These are phyloP conservation scores for Umbelopsis vinacea DNA, from an alignment of 192 early-diverging fungal genomes.

Conservation along the genomic window DNA sequence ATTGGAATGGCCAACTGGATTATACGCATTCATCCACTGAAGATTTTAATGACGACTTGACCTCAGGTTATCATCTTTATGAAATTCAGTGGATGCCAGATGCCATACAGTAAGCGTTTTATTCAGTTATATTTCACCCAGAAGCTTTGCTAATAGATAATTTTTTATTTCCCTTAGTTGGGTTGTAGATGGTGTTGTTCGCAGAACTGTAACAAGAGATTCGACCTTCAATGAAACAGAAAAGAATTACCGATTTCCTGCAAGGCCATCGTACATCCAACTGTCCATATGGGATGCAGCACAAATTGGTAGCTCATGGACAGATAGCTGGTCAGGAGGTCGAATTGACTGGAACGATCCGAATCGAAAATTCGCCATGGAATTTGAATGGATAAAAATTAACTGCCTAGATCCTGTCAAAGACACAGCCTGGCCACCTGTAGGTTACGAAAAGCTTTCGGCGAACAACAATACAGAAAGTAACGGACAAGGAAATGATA, in stretches of 20 bases:
- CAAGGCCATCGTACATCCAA: conserved; percentile 54
- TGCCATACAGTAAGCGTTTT: not conserved
- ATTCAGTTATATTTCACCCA: too few species aligned
- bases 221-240: conserved; percentile 45
- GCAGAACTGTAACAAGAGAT: conserved; percentile 20
- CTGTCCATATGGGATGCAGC: conserved; percentile 68
- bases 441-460: not conserved
- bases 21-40: conserved; percentile 7
- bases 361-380: not conserved
- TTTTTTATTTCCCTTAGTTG: not conserved
- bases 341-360: conserved; percentile 3
- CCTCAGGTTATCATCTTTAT: not conserved
- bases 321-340: conserved; percentile 7
- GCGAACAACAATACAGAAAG: not conserved
- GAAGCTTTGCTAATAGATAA: not conserved
- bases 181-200: conserved; percentile 7
- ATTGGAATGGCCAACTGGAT: conserved; percentile 21
- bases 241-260: conserved; percentile 49
- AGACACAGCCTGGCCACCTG: conserved; percentile 7
- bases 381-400: conserved; percentile 16
- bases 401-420: not conserved
- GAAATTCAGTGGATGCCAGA: conserved; percentile 19
- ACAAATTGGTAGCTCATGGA: conserved; percentile 10
- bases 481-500: not conserved
- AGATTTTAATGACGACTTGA: conserved; percentile 3